Evolutionary conservation across 257 asterid species (phyloP), one percentile per base, ranked within the genome.

Genomic region (Ophiorrhiza pumila): DNA sequence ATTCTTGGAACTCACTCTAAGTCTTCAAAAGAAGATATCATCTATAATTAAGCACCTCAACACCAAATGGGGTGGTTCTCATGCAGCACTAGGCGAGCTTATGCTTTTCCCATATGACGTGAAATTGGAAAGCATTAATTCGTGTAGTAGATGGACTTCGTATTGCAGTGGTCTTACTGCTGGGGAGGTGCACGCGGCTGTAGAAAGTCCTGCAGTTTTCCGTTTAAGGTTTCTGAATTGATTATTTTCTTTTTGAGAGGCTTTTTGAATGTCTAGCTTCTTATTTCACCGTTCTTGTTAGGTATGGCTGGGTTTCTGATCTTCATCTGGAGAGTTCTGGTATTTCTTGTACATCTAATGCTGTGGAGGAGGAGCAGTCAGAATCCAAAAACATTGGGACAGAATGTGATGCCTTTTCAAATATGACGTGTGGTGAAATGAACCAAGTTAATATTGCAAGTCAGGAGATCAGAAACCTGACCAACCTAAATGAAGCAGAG

Each of bases 41-140:
- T 93, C 98, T 12, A 92, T 93, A 76, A 79, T 89, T 58, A 91
- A 83, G 80, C 98, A 88, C 85, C 87, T 93, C 56, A 81, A 87
- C 76, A 62, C 88, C 62, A 93, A 93, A 84, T 93, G 96, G 98
- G 84, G 86, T 12, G 56, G 79, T 77, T 87, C 88, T 55, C 59
- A 79, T 65, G 78, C 79, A 73, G 86, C 74, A 34, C 45, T 7
- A 11, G 97, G 89, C 65, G 86, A 88, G 71, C 90, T 89, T 65
- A 61, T 86, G 85, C 91, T 93, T 71, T 88, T 89, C 69, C 98
- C 96, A 29, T 88, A 80, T 76, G 77, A 82, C 60, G 81, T 78
- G 66, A 81, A 75, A 73, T 53, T 74, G 73, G 90, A 87, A 78
- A 83, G 83, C 71, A n/a, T 83, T 80, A 68, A 80, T 71, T 84